Base-by-base conservation (phyloP, 257 asterid species). In the Lantana camara region DNA sequence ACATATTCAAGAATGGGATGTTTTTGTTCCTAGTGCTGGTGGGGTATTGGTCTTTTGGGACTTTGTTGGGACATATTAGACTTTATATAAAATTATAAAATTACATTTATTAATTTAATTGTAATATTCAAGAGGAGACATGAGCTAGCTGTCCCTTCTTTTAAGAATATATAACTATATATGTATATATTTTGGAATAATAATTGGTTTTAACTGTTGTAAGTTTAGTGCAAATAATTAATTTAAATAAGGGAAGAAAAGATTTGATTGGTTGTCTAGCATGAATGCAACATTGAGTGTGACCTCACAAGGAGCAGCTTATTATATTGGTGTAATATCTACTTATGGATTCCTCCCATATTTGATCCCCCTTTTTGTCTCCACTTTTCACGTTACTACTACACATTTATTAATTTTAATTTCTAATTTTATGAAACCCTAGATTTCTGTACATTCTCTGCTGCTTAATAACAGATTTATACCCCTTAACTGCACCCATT, bases 211-310 rank as follows among this genome's bases (percentile, higher is more conserved):
- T 20, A 32, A 56, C 1, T 40, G 34, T 77, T 38, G 9, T 35
- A 29, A 30, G 22, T 14, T 17, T 70, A 52, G 50, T 57, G 67
- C 48, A 74, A 59, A 66, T 63, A 2, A 27, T 27, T 27, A 27
- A 2, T 27, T 2, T 27, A 27, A 27, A 55, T 37, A 64, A n/a
- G n/a, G 49, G 50, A 63, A 56, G 51, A 48, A 50, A 70, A 55
- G 41, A 73, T 76, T 76, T 69, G 80, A 80, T 77, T 75, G 83
- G 82, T 60, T 82, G 81, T 78, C 81, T 77, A 77, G 84, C 88
- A 78, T 74, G 85, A 77, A 72, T 79, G 79, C 75, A 76, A 55
- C 82, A 75, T 56, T 73, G 85, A 71, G 63, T 69, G 82, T 75
- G 90, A 81, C 81, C 52, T 59, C 69, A 73, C 73, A 64, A 41